A percentile compares a stretch with the other conserved stretches of the same genome.
These are phyloP conservation scores for Pseudonitzschia pungens DNA, from an alignment of 108 stramenopile species.

Conservation along the genomic window DNA sequence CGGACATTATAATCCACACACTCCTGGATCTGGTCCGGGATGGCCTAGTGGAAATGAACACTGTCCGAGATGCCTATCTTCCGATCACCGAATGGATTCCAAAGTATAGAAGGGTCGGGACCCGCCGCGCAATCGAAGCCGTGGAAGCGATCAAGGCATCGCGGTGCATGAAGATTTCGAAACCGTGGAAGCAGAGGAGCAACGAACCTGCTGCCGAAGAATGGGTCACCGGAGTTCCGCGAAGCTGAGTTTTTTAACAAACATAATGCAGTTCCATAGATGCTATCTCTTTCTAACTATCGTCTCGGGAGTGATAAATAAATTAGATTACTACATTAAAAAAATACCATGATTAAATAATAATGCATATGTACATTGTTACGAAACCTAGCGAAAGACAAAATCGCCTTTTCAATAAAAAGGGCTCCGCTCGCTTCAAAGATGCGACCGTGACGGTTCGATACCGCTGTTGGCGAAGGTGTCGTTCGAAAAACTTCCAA, in stretches of 20 bases:
- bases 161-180: constrained; percentile 69
- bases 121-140: constrained; percentile 17
- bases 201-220: neutral
- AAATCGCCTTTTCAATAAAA: too few species aligned
- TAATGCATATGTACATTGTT: too few species aligned
- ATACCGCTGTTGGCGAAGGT: too few species aligned
- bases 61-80: constrained; percentile 19
- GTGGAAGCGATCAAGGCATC: constrained; percentile 39
- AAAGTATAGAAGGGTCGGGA: constrained; percentile 23
- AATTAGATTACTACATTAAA: too few species aligned
- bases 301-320: neutral
- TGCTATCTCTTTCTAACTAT: neutral
- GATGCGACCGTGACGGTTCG: too few species aligned
- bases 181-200: constrained; percentile 66
- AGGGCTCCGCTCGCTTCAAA: too few species aligned
- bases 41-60: constrained; percentile 56
- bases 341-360: too few species aligned
- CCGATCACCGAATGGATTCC: constrained; percentile 42
- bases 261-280: too few species aligned
- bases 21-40: constrained; percentile 64
- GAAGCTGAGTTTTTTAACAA: too few species aligned
- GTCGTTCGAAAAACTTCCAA: too few species aligned
- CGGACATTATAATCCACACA: constrained; percentile 58
- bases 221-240: constrained; percentile 22
- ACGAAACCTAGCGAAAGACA: too few species aligned